Evolutionary conservation across 768 basidiomycete genomes (phyloP).

Genomic region (Neoboletus magnificus): DNA sequence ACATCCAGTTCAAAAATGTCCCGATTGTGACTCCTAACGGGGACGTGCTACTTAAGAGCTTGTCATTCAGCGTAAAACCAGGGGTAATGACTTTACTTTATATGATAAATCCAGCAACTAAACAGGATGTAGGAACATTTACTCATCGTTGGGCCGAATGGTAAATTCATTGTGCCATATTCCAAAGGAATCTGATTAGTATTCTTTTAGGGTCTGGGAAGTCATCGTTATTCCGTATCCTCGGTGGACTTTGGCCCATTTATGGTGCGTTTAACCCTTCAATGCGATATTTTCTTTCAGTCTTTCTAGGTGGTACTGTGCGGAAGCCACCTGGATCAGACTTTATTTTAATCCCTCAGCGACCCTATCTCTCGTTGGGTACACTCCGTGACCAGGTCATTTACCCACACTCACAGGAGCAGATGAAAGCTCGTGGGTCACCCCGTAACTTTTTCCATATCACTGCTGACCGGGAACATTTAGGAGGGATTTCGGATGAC

Average conservation of each 20-base stretch:
- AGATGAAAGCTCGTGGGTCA: constrained; percentile 73
- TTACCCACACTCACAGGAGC: constrained; percentile 81
- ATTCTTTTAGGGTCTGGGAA: constrained; percentile 68
- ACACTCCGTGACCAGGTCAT: constrained; percentile 95
- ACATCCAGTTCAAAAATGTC: constrained; percentile 89
- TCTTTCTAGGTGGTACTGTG: constrained; percentile 60
- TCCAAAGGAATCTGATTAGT: not conserved
- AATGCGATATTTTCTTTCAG: not conserved
- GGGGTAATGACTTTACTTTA: constrained; percentile 48
- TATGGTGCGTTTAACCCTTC: constrained; percentile 29
- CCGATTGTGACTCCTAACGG: constrained; percentile 97
- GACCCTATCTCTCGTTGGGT: constrained; percentile 91
- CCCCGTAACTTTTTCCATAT: not conserved
- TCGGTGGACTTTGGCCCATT: constrained; percentile 96
- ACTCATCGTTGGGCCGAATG: constrained; percentile 93
- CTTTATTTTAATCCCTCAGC: constrained; percentile 94
- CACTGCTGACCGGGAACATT: constrained; percentile 4
- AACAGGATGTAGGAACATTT: constrained; percentile 66
- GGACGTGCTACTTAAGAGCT: constrained; percentile 77
- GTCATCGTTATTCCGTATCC: constrained; percentile 90
- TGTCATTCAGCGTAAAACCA: constrained; percentile 87
- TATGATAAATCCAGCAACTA: not conserved
- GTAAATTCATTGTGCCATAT: constrained; percentile 34
- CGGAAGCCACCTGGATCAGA: constrained; percentile 84
- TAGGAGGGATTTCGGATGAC: constrained; percentile 70